Evolutionary conservation across 2,329 filamentous ascomycete species (phyloP).

Genomic region (Alternaria alternata): DNA sequence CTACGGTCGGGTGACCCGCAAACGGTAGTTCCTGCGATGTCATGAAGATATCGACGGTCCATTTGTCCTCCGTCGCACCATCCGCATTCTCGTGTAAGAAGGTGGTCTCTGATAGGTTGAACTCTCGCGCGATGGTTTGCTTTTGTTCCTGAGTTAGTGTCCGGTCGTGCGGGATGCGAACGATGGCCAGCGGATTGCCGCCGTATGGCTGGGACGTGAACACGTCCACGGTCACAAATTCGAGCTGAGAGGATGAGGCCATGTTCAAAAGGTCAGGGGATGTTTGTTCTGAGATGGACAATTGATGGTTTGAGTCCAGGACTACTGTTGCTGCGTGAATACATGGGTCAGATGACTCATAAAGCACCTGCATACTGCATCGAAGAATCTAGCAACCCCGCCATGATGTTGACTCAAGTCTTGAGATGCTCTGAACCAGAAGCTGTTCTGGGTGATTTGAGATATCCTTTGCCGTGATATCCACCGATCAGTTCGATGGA

Average conservation of each 20-base stretch:
- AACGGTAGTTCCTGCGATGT: slow-evolving; percentile 62
- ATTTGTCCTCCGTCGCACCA: slow-evolving; percentile 37
- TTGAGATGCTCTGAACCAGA: not conserved
- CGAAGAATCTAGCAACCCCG: not conserved
- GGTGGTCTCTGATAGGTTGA: slow-evolving; percentile 66
- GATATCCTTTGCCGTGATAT: not conserved
- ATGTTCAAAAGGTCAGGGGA: slow-evolving; percentile 14
- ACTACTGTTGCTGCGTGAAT: not conserved
- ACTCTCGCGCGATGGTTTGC: slow-evolving; percentile 63
- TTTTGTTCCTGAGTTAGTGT: slow-evolving; percentile 58
- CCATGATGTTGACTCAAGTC: not conserved
- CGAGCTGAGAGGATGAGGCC: slow-evolving; percentile 31
- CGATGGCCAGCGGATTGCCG: slow-evolving; percentile 66
- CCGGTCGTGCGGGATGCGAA: slow-evolving; percentile 54
- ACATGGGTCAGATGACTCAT: slow-evolving; percentile 18
- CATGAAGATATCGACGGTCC: slow-evolving; percentile 64
- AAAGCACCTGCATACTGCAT: not conserved
- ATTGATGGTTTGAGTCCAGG: not conserved
- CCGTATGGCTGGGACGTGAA: slow-evolving; percentile 59
- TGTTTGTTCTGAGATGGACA: not conserved
- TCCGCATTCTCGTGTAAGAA: slow-evolving; percentile 57
- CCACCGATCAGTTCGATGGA: not conserved
- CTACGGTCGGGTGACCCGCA: slow-evolving; percentile 66
- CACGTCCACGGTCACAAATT: slow-evolving; percentile 55
- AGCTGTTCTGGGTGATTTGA: not conserved